A percentile compares a stretch with the other conserved stretches of the same genome.
Conservation (phyloP, 202 grass and related monocot genomes). For the Dendrocalamus latiflorus region DNA sequence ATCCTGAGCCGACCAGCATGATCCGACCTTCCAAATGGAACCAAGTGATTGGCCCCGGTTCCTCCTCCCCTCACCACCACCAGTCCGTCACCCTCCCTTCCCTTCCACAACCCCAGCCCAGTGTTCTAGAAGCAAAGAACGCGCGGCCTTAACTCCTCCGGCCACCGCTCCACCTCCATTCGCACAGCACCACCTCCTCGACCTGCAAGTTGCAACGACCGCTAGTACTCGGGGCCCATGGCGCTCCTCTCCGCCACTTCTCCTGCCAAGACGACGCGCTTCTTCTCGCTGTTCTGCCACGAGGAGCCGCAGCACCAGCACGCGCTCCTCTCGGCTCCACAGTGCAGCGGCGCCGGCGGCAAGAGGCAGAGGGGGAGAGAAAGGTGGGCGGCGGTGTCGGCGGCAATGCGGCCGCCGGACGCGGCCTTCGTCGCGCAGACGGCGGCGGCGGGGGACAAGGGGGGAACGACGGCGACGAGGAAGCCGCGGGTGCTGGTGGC, state of each 20-base stretch:
- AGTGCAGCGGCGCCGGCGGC: not conserved
- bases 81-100: not conserved
- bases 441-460: not conserved
- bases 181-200: not conserved
- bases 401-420: not conserved
- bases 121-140: constrained; percentile 15
- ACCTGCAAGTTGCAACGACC: not conserved
- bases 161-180: not conserved
- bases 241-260: constrained; percentile 53
- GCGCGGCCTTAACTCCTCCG: not conserved
- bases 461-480: not conserved
- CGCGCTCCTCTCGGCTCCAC: not conserved
- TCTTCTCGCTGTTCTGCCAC: constrained; percentile 31
- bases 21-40: constrained; percentile 33
- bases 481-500: constrained; percentile 71
- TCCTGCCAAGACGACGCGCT: constrained; percentile 30
- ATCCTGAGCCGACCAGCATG: constrained; percentile 27
- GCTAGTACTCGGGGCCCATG: constrained; percentile 15
- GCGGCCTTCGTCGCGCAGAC: not conserved
- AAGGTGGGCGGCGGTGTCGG: not conserved
- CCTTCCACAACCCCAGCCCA: not conserved
- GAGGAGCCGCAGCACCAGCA: constrained; percentile 28
- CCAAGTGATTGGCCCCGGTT: constrained; percentile 37
- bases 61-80: constrained; percentile 35
- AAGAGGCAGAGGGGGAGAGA: constrained; percentile 25